A percentile compares a stretch with the other conserved stretches of the same genome.
These are phyloP conservation scores for Phlebiopsis gigantea DNA, from an alignment of 768 basidiomycete genomes.

Conservation along the genomic window DNA sequence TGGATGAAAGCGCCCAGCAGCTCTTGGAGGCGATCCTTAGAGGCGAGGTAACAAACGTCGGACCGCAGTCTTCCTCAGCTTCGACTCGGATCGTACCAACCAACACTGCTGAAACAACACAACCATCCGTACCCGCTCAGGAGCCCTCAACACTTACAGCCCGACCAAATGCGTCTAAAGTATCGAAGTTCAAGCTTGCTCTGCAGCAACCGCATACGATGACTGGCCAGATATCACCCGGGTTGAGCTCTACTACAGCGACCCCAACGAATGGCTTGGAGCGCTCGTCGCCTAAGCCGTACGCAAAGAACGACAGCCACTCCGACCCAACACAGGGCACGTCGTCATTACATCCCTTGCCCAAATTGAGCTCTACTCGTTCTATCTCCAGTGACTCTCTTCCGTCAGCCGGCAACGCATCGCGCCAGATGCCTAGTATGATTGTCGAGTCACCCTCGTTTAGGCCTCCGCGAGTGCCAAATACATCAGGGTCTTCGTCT, in stretches of 20 bases:
- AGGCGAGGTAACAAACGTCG: constrained; percentile 28
- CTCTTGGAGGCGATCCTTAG: constrained; percentile 24
- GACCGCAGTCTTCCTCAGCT: constrained; percentile 13
- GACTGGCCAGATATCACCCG: constrained; percentile 1
- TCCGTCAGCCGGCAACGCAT: background rate
- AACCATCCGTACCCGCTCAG: background rate
- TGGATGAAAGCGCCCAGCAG: constrained; percentile 16
- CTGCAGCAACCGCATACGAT: background rate
- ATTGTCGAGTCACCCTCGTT: constrained; percentile 25
- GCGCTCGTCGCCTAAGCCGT: constrained; percentile 22
- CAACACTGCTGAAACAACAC: background rate
- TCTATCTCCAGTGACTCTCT: constrained; percentile 10
- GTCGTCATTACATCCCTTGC: background rate
- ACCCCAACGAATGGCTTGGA: constrained; percentile 16
- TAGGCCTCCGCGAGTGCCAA: background rate
- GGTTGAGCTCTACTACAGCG: background rate
- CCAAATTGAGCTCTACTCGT: background rate
- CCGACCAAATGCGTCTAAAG: constrained; percentile 5
- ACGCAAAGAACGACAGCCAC: constrained; percentile 7
- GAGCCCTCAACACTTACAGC: background rate
- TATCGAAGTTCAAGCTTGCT: constrained; percentile 23
- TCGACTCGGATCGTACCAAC: background rate
- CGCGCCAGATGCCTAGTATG: constrained; percentile 20
- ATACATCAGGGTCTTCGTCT: background rate
- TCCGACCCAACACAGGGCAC: constrained; percentile 3